phyloP scores from a whole-genome alignment of 208 protist species.

The Leishmania major region DNA sequence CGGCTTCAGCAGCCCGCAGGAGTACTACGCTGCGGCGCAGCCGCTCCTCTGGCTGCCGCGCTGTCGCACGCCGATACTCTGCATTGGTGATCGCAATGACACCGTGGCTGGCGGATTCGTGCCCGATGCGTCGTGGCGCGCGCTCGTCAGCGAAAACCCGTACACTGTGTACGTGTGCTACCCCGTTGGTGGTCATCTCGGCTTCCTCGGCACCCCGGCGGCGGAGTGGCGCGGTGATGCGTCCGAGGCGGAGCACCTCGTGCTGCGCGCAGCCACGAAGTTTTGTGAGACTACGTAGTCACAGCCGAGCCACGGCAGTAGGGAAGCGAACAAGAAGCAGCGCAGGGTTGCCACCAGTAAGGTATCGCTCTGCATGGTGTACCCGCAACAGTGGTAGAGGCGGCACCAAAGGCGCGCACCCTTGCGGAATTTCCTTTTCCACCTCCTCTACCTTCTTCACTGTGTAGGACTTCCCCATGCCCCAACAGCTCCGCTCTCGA shows the following conservation, averaged over 20 bases:
- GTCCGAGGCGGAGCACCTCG: constrained; percentile 27
- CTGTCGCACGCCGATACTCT: constrained; percentile 45
- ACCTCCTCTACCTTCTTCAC: not conserved
- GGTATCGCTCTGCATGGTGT: no score
- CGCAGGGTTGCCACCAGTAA: not conserved
- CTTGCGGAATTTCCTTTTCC: not conserved
- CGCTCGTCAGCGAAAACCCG: constrained; percentile 24
- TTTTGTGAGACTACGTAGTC: constrained; percentile 15
- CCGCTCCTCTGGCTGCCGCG: constrained; percentile 39
- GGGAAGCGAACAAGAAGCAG: not conserved
- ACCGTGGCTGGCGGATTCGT: constrained; percentile 43
- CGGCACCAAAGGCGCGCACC: no score
- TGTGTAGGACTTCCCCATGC: not conserved
- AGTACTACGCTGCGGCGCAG: constrained; percentile 54
- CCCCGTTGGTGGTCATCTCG: constrained; percentile 64
- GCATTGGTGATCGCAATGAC: constrained; percentile 52
- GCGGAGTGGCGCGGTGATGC: constrained; percentile 27
- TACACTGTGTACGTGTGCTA: constrained; percentile 46
- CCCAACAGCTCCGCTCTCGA: not conserved
- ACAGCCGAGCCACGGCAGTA: no score
- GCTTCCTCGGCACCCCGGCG: constrained; percentile 46
- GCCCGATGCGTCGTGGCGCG: constrained; percentile 31
- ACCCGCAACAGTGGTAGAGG: not conserved
- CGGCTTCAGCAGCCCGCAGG: constrained; percentile 36
- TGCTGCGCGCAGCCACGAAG: constrained; percentile 8